Conservation (phyloP, 2,329 filamentous ascomycete genomes). For the Diaporthe aspalathi region DNA sequence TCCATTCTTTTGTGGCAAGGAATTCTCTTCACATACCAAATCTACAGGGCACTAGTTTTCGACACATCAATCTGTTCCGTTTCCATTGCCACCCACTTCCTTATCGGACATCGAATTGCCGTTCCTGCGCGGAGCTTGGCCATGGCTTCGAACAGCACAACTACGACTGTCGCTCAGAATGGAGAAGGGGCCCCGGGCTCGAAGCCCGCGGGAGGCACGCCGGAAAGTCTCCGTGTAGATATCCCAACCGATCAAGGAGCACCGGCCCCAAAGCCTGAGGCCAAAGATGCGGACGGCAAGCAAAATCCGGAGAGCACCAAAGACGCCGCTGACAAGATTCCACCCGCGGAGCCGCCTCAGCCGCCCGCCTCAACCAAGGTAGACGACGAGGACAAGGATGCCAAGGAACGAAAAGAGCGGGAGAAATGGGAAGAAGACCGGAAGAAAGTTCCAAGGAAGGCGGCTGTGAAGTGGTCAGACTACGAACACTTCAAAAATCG, state of each 20-base stretch:
- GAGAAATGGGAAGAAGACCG: background rate
- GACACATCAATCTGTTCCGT: no score
- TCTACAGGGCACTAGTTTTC: no score
- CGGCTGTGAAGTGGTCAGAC: conserved; percentile 36
- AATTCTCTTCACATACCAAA: no score
- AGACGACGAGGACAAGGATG: background rate
- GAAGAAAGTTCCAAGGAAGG: background rate
- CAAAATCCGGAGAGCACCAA: background rate
- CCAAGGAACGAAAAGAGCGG: background rate
- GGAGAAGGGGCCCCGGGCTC: no score
- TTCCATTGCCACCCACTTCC: no score
- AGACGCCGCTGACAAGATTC: background rate
- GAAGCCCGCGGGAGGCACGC: background rate
- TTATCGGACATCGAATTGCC: no score
- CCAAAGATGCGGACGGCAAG: background rate
- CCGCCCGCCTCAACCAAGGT: background rate
- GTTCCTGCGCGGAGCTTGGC: background rate
- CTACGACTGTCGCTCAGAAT: background rate
- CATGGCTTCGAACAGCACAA: background rate
- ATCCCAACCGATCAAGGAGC: background rate
- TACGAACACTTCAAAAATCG: conserved; percentile 44
- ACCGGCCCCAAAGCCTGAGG: background rate
- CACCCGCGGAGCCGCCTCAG: background rate
- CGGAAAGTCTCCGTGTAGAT: background rate
- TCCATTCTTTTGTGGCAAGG: no score